These are phyloP conservation scores for Paraconiothyrium sp. DNA, from an alignment of 2,329 filamentous ascomycete genomes.

Conservation along the genomic window DNA sequence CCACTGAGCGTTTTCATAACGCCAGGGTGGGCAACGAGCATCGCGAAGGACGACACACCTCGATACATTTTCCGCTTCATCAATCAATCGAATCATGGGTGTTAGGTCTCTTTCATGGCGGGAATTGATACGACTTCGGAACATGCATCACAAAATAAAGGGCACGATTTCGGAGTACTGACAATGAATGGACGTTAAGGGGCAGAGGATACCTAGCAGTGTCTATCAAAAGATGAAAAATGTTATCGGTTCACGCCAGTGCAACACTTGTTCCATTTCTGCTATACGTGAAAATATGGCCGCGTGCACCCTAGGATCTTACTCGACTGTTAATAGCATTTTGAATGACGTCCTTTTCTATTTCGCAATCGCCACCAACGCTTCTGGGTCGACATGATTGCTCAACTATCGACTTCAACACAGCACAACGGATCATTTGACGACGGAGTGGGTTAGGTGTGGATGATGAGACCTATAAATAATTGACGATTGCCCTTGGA, in stretches of 20 bases:
- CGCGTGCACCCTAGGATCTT: not conserved
- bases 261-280: not conserved
- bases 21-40: slow-evolving; percentile 35
- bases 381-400: no score
- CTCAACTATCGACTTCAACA: no score
- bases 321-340: no score
- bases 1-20: slow-evolving; percentile 62
- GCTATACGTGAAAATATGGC: not conserved
- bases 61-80: slow-evolving; percentile 42
- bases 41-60: slow-evolving; percentile 18
- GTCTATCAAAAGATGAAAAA: slow-evolving; percentile 47
- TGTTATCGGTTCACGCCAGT: slow-evolving; percentile 48
- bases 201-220: slow-evolving; percentile 45
- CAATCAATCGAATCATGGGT: slow-evolving; percentile 34
- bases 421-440: no score
- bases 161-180: slow-evolving; percentile 46
- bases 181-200: slow-evolving; percentile 41
- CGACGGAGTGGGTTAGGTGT: no score
- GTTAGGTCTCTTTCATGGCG: slow-evolving; percentile 47
- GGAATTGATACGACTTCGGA: slow-evolving; percentile 41
- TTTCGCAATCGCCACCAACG: no score
- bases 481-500: no score
- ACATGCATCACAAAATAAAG: slow-evolving; percentile 41
- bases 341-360: no score
- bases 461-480: no score